Evolutionary conservation across 352 stramenopile species (phyloP), one percentile per base, ranked within the genome.

Genomic region (Halophytophthora polymorphica): DNA sequence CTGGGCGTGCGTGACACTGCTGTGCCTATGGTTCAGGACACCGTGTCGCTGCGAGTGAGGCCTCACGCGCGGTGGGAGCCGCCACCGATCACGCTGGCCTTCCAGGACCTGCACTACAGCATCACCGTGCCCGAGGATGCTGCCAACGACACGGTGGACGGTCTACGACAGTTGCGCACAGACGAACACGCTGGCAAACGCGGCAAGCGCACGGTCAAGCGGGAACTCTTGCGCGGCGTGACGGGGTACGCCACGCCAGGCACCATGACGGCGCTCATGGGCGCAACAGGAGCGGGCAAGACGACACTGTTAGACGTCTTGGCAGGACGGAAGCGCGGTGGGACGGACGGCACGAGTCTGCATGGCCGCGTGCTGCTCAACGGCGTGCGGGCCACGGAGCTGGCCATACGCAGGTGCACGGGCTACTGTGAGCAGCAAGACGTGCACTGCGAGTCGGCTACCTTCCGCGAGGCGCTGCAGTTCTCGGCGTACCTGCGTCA

Each of bases 261-360:
- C 6, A 91, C 73, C 14, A 84, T 97, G 66, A 97, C 85, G 29
- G 89, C 86, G 23, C 66, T 98, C 2, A 96, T 96, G 83, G 88
- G 88, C 8, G 88, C 70, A 18, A 85, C 62, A 28, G 86, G 83
- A 17, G 85, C 85, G 3, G 86, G 85, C 13, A 95, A 84, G 45
- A 90, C 76, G 1, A 98, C 93, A 3, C 71, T 98, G 2, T 80
- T 97, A 58, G 91, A 98, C 66, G 90, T 98, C 0, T 86, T 98
- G 40, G 86, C 92, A n/a, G 69, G 94, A 18, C 72, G 93, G 40
- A 98, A 98, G 68, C 88, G 69, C 15, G 76, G 72, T 18, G 91
- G 56, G 31, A 17, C 19, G 35, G 42, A 36, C 46, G 39, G 38
- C 18, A 65, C 58, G 17, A 55, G 31, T 29, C 29, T 66, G 23